Evolutionary conservation across 1,139 yeast genomes (phyloP), one percentile per base, ranked within the genome.

Genomic region (Suhomyces bribrorum): DNA sequence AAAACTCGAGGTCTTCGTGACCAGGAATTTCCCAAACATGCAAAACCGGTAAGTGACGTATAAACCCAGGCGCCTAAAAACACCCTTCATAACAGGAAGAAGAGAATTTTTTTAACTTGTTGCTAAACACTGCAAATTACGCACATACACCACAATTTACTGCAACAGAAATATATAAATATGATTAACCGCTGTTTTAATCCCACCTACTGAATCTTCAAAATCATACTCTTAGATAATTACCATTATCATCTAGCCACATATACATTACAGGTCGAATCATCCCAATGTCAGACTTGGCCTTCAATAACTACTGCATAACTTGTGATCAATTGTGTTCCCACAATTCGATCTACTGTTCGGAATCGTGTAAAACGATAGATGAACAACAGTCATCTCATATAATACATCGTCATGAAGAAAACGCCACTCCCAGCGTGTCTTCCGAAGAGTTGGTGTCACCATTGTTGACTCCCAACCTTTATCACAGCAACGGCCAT

Each of bases 271-370:
- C n/a, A n/a, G n/a, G n/a, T n/a, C n/a, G n/a, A 9, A 12, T 18
- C 14, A 27, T 25, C 36, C 39, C 29, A 30, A 62, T 63, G 68
- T 57, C 66, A 24, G 69, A 64, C 49, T 60, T 63, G 43, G 83
- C 84, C 30, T 81, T 81, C 59, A 78, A 81, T 61, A 83, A 81
- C 58, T 81, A 76, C 62, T 81, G 87, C 59, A 69, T 80, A 37
- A 77, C 78, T 37, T 81, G 87, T 60, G 86, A 81, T 50, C 75
- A 77, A 59, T 64, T 79, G 46, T 80, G 86, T 52, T 53, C 66
- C 8, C 66, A 69, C 17, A 72, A 67, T 48, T 62, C 74, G 17
- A 72, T 79, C 31, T 83, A 82, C 64, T 83, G 89, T 58, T 78
- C 83, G 5, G 78, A 75, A 11, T 66, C 62, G 26, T 83, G 89